Conservation (phyloP, 768 basidiomycete genomes). For the Pleurotus tuoliensis region DNA sequence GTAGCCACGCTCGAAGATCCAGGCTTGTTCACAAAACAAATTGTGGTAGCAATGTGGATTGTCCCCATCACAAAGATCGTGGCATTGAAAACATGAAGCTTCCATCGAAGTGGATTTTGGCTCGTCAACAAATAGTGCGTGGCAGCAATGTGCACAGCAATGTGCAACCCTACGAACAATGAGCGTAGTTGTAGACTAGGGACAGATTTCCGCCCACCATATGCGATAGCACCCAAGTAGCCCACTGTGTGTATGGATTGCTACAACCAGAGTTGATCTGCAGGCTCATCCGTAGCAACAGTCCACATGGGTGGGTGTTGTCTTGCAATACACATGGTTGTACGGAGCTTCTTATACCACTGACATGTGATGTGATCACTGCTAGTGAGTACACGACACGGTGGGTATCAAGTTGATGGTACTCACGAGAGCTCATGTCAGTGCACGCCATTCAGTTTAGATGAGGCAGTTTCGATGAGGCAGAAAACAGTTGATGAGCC, state of each 20-base stretch:
- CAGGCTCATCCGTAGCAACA: no score
- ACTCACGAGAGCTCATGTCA: no score
- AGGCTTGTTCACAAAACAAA: not conserved
- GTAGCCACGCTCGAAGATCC: not conserved
- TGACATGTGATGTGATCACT: no score
- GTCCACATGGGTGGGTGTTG: no score
- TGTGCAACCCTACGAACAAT: not conserved
- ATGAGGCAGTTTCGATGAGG: no score
- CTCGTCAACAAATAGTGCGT: not conserved
- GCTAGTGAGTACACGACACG: no score
- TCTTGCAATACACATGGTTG: no score
- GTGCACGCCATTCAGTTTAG: no score
- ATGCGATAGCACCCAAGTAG: not conserved
- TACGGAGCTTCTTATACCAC: no score
- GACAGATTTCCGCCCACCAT: not conserved
- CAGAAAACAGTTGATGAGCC: no score
- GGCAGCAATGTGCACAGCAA: not conserved
- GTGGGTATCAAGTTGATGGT: no score
- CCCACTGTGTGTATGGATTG: not conserved
- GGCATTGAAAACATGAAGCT: not conserved
- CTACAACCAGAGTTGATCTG: no score
- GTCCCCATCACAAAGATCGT: not conserved
- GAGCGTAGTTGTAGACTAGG: not conserved
- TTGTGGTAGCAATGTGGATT: not conserved
- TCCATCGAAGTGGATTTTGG: not conserved